Evolutionary conservation across 305 asterid species (phyloP).

Genomic region (Fraxinus velutina): DNA sequence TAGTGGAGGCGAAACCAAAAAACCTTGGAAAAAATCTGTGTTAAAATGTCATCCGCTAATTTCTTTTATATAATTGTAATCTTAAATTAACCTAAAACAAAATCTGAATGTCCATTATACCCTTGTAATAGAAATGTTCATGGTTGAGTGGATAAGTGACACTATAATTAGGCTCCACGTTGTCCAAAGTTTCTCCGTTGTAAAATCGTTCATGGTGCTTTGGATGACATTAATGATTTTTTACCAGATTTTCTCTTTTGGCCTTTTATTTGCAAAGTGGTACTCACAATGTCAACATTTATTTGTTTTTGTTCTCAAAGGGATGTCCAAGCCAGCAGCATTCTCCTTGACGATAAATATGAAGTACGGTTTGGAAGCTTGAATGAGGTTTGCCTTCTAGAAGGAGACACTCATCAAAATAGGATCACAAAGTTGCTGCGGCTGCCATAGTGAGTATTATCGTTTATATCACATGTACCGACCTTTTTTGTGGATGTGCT

Average conservation of each 20-base stretch:
- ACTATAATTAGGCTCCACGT: neutral
- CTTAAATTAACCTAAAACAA: neutral
- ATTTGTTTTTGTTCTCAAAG: conserved; percentile 36
- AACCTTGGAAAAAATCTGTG: neutral
- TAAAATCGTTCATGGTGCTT: neutral
- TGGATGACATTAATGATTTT: neutral
- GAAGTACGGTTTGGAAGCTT: conserved; percentile 90
- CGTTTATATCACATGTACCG: neutral
- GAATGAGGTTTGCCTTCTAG: conserved; percentile 77
- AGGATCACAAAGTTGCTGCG: conserved; percentile 61
- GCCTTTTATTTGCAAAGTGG: neutral
- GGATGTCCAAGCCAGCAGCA: conserved; percentile 90
- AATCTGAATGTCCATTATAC: neutral
- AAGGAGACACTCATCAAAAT: conserved; percentile 51
- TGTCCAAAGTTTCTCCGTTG: neutral
- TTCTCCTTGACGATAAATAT: conserved; percentile 80
- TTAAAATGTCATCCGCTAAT: neutral
- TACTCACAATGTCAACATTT: conserved; percentile 16
- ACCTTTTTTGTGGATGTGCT: neutral
- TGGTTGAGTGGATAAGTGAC: neutral
- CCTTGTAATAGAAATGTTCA: neutral
- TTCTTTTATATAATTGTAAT: neutral
- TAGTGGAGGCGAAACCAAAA: no score
- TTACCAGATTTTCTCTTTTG: neutral
- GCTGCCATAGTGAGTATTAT: conserved; percentile 62